A percentile compares a stretch with the other conserved stretches of the same genome.
These are phyloP conservation scores for Populus trichocarpa DNA, from an alignment of 441 rosid genomes.

Conservation along the genomic window DNA sequence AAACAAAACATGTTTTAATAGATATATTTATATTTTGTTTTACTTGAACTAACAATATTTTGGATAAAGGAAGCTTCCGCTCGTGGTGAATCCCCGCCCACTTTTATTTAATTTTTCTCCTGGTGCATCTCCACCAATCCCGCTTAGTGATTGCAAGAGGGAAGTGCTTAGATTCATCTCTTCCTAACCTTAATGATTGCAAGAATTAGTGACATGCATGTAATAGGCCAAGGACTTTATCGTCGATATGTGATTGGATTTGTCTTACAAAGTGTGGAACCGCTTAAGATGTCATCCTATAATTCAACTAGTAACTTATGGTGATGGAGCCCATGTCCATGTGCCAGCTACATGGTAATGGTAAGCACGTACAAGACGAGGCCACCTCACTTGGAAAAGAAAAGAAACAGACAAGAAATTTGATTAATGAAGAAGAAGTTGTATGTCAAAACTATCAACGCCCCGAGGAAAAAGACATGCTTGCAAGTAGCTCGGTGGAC, in stretches of 20 bases:
- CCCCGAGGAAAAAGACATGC: not conserved
- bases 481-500: not conserved
- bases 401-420: slow-evolving; percentile 22
- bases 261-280: slow-evolving; percentile 14
- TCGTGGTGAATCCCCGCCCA: too few species aligned
- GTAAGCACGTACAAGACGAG: slow-evolving; percentile 29
- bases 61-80: too few species aligned
- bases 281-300: slow-evolving; percentile 1
- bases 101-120: not conserved
- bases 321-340: not conserved
- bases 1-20: too few species aligned
- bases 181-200: not conserved
- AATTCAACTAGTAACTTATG: not conserved
- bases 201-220: not conserved
- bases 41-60: too few species aligned
- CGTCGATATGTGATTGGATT: not conserved
- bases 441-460: slow-evolving; percentile 20
- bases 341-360: slow-evolving; percentile 20
- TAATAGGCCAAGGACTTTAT: not conserved
- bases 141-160: not conserved
- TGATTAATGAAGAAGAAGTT: slow-evolving; percentile 5
- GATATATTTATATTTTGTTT: too few species aligned
- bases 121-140: not conserved
- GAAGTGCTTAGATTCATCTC: not conserved
- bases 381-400: slow-evolving; percentile 23